These are phyloP conservation scores for Ricinus communis DNA, from an alignment of 345 rosid species.

Conservation along the genomic window DNA sequence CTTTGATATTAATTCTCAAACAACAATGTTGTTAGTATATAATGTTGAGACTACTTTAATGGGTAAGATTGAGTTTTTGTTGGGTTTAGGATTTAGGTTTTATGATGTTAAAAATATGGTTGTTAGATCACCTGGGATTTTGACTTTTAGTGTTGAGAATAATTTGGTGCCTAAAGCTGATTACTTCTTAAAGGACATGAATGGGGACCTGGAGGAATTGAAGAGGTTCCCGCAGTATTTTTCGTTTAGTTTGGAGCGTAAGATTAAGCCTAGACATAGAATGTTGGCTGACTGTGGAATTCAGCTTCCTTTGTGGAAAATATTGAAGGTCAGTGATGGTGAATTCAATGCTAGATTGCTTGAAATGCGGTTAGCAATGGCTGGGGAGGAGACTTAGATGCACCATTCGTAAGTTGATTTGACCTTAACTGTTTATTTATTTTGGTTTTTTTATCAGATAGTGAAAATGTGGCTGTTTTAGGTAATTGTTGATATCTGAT, in stretches of 20 bases:
- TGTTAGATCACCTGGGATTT: conserved; percentile 68
- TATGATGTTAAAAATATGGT: conserved; percentile 65
- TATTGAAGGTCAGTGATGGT: conserved; percentile 82
- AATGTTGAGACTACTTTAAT: conserved; percentile 54
- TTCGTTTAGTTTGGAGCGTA: conserved; percentile 80
- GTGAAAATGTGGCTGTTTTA: background rate
- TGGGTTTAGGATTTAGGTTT: conserved; percentile 47
- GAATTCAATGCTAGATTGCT: conserved; percentile 57
- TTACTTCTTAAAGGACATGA: conserved; percentile 61
- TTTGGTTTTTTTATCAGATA: background rate
- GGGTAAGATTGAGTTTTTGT: conserved; percentile 58
- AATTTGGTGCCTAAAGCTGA: conserved; percentile 67
- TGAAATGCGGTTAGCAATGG: conserved; percentile 50
- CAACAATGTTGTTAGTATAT: conserved; percentile 62
- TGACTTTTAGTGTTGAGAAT: conserved; percentile 67
- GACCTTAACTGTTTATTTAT: background rate
- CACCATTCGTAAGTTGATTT: conserved; percentile 9
- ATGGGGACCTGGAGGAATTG: conserved; percentile 58
- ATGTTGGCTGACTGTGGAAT: conserved; percentile 58
- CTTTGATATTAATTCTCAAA: conserved; percentile 41
- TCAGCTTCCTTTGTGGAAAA: conserved; percentile 55
- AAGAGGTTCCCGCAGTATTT: conserved; percentile 85
- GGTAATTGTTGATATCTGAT: background rate
- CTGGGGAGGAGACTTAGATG: conserved; percentile 28
- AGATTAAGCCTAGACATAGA: conserved; percentile 76